Base-by-base conservation (phyloP, 2,329 filamentous ascomycete species). In the Sclerotinia minor region DNA sequence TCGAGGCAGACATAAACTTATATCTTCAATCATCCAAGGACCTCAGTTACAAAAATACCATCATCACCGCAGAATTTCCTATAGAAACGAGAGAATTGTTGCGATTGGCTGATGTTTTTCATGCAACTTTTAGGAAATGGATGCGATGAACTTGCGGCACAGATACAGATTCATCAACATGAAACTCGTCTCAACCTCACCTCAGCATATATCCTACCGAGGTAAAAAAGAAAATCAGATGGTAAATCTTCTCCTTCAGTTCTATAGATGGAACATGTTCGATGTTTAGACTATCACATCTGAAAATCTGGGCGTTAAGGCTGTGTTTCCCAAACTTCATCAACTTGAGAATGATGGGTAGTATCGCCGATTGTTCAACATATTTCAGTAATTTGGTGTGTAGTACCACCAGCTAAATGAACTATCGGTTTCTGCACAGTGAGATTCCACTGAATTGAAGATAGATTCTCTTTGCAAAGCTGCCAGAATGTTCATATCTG, bases 111-210 rank as follows among this genome's bases (percentile, higher is more conserved):
- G 19, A 5, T 24, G 24, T 26, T 24, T 47, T 44, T 60, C 58
- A 32, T 57, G 54, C 54, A 57, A 57, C 32, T 57, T 13, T 41
- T 5, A 41, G 2, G 6, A 32, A 29, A 45, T 55, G 29, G 35
- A 60, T 60, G 41, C 19, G 57, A 60, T 60, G 57, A 60, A 57
- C 15, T 4, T 57, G 21, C 13, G 57, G 57, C 57, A 32, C 41
- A 32, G 26, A 35, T 35, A 21, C 13, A 45, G 29, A 47, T 49
- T 49, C 15, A 15, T 17, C 54, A 58, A 58, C 35, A 58, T 60
- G 44, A 60, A 60, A 60, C 58, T 60, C 44, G 58, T 60, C 58
- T 60, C 44, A 60, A 49, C 58, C 38, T 3, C 26, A 45, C 58
- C 44, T 32, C 44, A 35, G 35, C 26, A 17, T 60, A 29, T 44